phyloP scores from a whole-genome alignment of 495 filamentous ascomycete genomes.

The Talaromyces thailandensis region DNA sequence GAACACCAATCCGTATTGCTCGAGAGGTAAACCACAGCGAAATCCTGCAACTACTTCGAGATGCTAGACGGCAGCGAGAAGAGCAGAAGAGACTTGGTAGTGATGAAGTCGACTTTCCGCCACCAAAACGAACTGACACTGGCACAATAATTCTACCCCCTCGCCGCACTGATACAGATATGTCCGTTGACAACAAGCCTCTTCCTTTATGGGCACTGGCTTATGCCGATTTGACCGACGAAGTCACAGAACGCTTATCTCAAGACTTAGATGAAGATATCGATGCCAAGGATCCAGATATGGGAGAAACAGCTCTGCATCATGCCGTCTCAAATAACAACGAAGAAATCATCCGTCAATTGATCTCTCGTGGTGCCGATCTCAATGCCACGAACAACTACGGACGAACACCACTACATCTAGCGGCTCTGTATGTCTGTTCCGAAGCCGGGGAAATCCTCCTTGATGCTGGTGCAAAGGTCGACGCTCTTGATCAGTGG shows the following conservation, averaged over 20 bases:
- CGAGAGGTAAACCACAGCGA: background rate
- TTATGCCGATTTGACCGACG: background rate
- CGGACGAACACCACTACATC: background rate
- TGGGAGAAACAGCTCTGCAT: background rate
- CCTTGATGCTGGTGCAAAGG: constrained; percentile 16
- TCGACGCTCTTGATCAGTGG: constrained; percentile 13
- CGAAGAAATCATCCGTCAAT: background rate
- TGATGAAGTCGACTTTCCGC: background rate
- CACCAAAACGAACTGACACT: background rate
- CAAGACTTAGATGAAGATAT: background rate
- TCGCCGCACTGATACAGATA: background rate
- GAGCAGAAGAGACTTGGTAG: background rate
- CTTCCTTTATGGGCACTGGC: background rate
- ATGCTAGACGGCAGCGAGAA: background rate
- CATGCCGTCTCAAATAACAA: background rate
- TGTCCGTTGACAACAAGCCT: background rate
- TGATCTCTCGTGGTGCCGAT: background rate
- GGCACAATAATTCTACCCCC: background rate
- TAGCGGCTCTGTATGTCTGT: background rate
- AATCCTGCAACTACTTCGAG: background rate
- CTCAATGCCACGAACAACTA: background rate
- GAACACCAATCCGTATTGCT: constrained; percentile 1
- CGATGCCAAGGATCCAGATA: background rate
- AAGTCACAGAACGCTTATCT: background rate
- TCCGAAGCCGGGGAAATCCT: constrained; percentile 5